Conservation (phyloP, 2,329 filamentous ascomycete species). For the Xylariales sp. region DNA sequence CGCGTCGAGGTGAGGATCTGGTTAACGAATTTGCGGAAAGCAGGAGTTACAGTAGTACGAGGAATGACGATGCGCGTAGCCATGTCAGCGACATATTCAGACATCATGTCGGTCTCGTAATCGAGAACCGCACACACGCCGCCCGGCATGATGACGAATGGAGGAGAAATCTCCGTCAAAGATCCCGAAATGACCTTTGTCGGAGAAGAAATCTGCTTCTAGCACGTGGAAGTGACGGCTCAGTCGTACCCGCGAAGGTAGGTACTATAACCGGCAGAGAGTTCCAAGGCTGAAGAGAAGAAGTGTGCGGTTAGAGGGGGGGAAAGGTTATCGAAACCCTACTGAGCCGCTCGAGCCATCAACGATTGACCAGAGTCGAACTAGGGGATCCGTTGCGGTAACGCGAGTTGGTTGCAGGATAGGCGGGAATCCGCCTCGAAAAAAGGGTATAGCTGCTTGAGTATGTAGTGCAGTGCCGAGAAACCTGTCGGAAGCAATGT, state of each 20-base stretch:
- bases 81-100: constrained; percentile 94
- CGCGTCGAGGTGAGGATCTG: constrained; percentile 92
- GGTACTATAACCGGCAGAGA: constrained; percentile 47
- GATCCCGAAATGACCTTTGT: constrained; percentile 47
- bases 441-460: neutral
- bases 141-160: constrained; percentile 70
- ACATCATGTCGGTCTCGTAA: constrained; percentile 97
- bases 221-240: constrained; percentile 52
- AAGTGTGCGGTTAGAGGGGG: constrained; percentile 26
- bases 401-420: neutral
- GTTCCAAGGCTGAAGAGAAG: constrained; percentile 55
- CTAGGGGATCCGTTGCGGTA: neutral
- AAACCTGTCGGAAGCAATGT: constrained; percentile 22
- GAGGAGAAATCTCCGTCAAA: constrained; percentile 45
- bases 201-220: constrained; percentile 55
- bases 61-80: constrained; percentile 70
- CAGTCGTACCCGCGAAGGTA: constrained; percentile 42
- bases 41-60: constrained; percentile 67
- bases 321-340: constrained; percentile 49
- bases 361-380: constrained; percentile 32
- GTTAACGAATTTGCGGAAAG: constrained; percentile 91
- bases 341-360: constrained; percentile 55
- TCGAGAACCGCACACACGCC: constrained; percentile 94
- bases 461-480: constrained; percentile 7
- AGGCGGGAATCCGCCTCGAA: neutral